Percentiles rank a stretch among this genome's conserved stretches.
phyloP scores from a whole-genome alignment of 768 basidiomycete genomes.

The Russula ochroleuca region DNA sequence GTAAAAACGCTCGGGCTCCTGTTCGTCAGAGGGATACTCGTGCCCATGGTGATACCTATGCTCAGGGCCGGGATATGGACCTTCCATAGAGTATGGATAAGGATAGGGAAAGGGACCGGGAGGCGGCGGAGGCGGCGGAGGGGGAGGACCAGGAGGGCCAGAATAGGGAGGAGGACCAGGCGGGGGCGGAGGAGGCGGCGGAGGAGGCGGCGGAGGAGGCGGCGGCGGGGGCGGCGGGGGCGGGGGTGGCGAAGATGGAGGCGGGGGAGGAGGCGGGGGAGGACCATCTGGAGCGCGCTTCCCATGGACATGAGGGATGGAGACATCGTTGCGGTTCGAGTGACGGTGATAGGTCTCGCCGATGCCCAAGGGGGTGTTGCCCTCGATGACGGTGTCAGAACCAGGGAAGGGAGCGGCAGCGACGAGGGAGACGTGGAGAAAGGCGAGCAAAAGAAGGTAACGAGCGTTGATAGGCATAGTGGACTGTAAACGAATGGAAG shows the following conservation, averaged over 20 bases:
- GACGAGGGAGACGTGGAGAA: constrained; percentile 15
- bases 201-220: not conserved
- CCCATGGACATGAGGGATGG: not conserved
- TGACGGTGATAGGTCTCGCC: constrained; percentile 4
- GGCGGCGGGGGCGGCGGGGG: not conserved
- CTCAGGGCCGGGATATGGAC: not conserved
- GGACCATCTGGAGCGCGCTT: not conserved
- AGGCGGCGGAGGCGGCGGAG: not conserved
- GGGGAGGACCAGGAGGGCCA: not conserved
- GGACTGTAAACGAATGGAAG: constrained; percentile 22
- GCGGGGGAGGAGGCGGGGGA: not conserved
- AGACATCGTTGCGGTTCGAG: not conserved
- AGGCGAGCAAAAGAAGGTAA: constrained; percentile 21
- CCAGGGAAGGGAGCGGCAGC: constrained; percentile 6
- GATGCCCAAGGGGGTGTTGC: not conserved
- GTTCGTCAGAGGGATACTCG: not conserved
- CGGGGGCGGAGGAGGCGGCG: not conserved
- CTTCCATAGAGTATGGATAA: not conserved
- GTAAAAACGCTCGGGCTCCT: not conserved
- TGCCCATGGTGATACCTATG: constrained; percentile 6
- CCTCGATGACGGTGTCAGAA: constrained; percentile 6
- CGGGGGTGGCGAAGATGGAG: not conserved
- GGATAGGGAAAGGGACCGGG: not conserved
- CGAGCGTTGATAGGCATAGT: constrained; percentile 22
- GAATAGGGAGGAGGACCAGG: not conserved